Evolutionary conservation across 2,329 filamentous ascomycete species (phyloP).

Genomic region (Aphanocladium album): DNA sequence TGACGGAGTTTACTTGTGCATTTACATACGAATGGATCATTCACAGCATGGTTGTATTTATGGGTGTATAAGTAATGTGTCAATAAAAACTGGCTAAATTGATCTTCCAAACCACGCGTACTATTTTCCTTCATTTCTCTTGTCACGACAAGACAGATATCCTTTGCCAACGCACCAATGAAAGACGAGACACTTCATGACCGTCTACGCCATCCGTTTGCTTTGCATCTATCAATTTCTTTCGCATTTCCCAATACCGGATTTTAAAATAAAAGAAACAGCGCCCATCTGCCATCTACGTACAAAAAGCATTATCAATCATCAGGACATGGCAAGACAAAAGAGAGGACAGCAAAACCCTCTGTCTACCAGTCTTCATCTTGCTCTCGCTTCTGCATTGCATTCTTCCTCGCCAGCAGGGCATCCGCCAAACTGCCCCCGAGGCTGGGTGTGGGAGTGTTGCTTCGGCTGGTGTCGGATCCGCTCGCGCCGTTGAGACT

Average conservation of each 20-base stretch:
- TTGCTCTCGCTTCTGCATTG: conserved; percentile 66
- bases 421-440: conserved; percentile 73
- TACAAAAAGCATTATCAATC: conserved; percentile 1
- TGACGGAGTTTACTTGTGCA: not conserved
- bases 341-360: not conserved
- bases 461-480: conserved; percentile 59
- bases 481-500: conserved; percentile 54
- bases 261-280: not conserved
- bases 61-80: not conserved
- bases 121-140: not conserved
- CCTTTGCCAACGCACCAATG: not conserved
- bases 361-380: conserved; percentile 62
- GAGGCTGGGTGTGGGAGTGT: conserved; percentile 66
- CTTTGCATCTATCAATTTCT: not conserved
- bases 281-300: not conserved
- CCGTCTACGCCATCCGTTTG: not conserved
- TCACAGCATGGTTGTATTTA: not conserved
- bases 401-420: conserved; percentile 69
- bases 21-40: not conserved
- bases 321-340: conserved; percentile 12
- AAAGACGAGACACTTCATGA: not conserved
- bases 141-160: not conserved
- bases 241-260: not conserved
- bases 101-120: not conserved
- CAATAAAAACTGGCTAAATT: not conserved